Conservation (phyloP, 371 early-diverging fungal species). For the Rhizopus arrhizus region DNA sequence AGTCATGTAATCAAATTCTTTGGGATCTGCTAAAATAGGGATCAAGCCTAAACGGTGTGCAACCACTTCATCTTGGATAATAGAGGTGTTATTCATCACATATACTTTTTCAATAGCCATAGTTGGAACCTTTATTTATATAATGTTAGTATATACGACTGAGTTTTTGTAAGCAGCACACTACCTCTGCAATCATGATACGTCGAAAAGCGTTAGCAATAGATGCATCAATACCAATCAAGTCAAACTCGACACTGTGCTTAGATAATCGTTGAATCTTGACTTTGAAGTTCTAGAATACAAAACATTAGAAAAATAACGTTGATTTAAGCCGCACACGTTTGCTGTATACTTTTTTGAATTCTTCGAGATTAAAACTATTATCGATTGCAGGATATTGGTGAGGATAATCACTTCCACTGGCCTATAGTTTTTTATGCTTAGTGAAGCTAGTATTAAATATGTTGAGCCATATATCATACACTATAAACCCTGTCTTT, state of each 20-base stretch:
- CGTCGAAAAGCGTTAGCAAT: constrained; percentile 97
- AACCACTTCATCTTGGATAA: constrained; percentile 97
- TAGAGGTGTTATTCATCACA: constrained; percentile 91
- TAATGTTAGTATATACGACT: background rate
- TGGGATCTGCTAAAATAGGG: constrained; percentile 91
- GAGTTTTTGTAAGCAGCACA: background rate
- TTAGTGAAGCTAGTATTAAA: background rate
- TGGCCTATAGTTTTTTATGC: constrained; percentile 43
- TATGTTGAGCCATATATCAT: constrained; percentile 4
- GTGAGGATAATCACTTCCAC: constrained; percentile 66
- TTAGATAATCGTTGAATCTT: constrained; percentile 69
- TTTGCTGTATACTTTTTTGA: constrained; percentile 57
- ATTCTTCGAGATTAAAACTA: constrained; percentile 61
- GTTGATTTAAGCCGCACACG: background rate
- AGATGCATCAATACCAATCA: constrained; percentile 92
- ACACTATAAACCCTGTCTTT: constrained; percentile 44
- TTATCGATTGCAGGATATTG: constrained; percentile 62
- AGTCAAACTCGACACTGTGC: constrained; percentile 90
- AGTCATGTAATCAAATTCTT: constrained; percentile 72
- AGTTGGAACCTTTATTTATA: constrained; percentile 76
- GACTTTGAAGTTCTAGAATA: constrained; percentile 62
- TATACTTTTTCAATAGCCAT: constrained; percentile 98
- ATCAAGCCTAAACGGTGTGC: constrained; percentile 98
- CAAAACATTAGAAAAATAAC: background rate
- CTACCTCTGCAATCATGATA: constrained; percentile 93